Conservation (phyloP, 306 rosid species). For the Vigna hirtella region DNA sequence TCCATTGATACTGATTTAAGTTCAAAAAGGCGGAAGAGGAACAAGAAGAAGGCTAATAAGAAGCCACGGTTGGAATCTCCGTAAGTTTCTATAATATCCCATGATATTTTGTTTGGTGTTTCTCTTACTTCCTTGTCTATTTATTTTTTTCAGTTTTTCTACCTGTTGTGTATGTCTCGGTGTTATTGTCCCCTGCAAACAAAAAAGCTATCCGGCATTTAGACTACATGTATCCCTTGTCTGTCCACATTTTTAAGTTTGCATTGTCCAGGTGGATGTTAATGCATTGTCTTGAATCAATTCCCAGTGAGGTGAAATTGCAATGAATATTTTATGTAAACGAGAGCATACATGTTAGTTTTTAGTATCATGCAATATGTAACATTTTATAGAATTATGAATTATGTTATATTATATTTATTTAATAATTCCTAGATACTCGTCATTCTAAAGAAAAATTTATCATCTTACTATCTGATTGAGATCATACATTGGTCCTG, state of each 20-base stretch:
- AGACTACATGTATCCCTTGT: not conserved
- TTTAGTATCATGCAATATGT: no score
- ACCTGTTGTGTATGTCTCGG: not conserved
- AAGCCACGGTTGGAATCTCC: slow-evolving; percentile 38
- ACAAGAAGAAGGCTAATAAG: slow-evolving; percentile 53
- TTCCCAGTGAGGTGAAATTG: not conserved
- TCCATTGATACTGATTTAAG: slow-evolving; percentile 30
- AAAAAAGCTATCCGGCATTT: not conserved
- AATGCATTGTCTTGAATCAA: not conserved
- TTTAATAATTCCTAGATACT: not conserved
- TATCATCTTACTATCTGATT: not conserved
- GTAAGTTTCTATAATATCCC: slow-evolving; percentile 49
- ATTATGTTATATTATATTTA: not conserved
- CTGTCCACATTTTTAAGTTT: not conserved
- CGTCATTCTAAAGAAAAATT: not conserved
- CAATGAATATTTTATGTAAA: not conserved
- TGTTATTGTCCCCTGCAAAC: not conserved
- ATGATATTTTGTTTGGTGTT: not conserved
- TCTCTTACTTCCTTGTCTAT: not conserved
- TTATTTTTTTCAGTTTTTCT: not conserved
- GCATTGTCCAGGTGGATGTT: not conserved
- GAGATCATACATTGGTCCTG: slow-evolving; percentile 6
- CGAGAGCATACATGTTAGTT: not conserved
- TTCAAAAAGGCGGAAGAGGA: slow-evolving; percentile 54
- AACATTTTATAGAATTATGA: not conserved